Percentiles rank a stretch among this genome's conserved stretches.
Evolutionary conservation across 2,329 filamentous ascomycete species (phyloP).

Genomic region (Fusarium duplospermum): DNA sequence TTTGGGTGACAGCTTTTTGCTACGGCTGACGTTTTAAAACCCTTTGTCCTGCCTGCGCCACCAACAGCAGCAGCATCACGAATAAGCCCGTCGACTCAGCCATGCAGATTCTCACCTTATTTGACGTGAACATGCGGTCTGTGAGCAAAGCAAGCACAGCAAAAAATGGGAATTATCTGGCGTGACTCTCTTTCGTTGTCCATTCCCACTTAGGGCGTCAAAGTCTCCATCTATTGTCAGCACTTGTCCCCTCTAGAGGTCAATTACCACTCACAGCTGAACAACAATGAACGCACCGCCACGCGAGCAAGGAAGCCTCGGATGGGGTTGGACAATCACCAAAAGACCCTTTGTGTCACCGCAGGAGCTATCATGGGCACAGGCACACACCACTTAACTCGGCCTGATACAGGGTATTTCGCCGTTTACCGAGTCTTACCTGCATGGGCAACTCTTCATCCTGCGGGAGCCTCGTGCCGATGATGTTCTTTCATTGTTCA

Average conservation of each 20-base stretch:
- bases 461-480: neutral
- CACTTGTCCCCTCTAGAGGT: neutral
- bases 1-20: neutral
- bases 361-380: neutral
- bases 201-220: neutral
- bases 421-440: slow-evolving; percentile 28
- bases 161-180: neutral
- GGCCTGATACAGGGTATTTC: slow-evolving; percentile 1
- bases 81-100: neutral
- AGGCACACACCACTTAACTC: neutral
- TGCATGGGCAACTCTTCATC: slow-evolving; percentile 25
- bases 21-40: neutral
- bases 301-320: neutral
- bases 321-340: neutral
- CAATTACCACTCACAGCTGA: neutral
- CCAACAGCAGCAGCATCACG: neutral
- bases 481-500: slow-evolving; percentile 30
- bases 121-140: neutral
- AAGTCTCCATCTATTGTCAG: neutral
- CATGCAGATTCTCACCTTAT: neutral
- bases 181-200: neutral
- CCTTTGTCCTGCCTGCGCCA: neutral
- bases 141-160: neutral
- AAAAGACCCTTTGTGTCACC: neutral
- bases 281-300: neutral